Evolutionary conservation across 345 rosid genomes (phyloP), one percentile per base, ranked within the genome.

Genomic region (Sonneratia alba): DNA sequence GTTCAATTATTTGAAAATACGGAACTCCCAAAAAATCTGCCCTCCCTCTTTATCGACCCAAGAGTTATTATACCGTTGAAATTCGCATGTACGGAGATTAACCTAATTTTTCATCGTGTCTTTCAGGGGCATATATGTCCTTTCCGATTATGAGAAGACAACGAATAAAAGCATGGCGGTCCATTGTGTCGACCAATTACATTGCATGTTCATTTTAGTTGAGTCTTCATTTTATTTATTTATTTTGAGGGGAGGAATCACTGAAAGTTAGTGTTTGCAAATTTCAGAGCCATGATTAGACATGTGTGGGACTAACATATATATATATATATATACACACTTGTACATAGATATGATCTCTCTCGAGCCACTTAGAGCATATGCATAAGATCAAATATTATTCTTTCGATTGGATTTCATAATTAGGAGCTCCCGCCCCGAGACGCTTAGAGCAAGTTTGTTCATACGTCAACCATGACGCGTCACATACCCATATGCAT

Each of bases 391-490:
- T 62, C 66, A 62, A 27, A 32, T 34, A 62, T 62, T 37, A 7
- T 62, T 62, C 66, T 13, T 34, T 12, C 13, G 37, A 27, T 62
- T 62, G 66, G 66, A 12, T 15, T 34, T 62, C 18, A 62, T 27
- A 27, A 27, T 8, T 10, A 59, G 36, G 24, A 59, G 22, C 63
- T 0, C 3, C 32, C 61, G 6, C n/a, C 43, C 43, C 43, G 43
- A 24, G 63, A 32, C 9, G 9, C n/a, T 56, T 27, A 56, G 11
- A 0, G 66, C 37, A 61, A 61, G 0, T 32, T 61, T 14, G 6
- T 21, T n/a, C 63, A 5, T n/a, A 59, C 64, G 64, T 59, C 64
- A 59, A 59, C 66, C 38, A 62, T 62, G 66, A 62, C 66, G 66
- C 66, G 3, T 62, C 12, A 12, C 18, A 62, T 13, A 7, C 27